Base-by-base conservation (phyloP, 257 asterid species). In the Salvia hispanica region DNA sequence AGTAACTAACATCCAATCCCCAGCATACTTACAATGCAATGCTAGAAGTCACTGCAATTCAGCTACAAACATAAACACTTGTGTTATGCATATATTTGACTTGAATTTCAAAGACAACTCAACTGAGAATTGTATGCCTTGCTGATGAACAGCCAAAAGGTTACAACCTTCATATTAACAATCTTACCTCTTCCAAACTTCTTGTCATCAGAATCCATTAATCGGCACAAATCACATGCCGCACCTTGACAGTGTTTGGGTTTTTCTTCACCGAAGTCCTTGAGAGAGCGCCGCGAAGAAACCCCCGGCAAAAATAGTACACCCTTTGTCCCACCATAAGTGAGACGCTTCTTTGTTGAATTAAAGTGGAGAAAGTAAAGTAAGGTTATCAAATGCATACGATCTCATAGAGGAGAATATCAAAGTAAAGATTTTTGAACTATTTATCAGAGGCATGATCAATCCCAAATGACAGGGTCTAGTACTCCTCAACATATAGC, bases 181-280 rank as follows among this genome's bases (percentile, higher is more conserved):
- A 65, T 51, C 57, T 72, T 76, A 88, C 99, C 99, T 89, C 95
- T 87, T 85, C 99, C 99, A 71, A 91, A 94, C 76, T 86, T 94
- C 79, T 81, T 85, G 87, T 72, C 74, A 74, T 88, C 96, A 57
- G 89, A 85, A 80, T 94, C 99, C 99, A 94, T 94, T 76, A 73
- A 81, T 82, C 85, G 10, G 6, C 47, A 11, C 4, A 18, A 56
- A 51, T 58, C 44, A n/a, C 16, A 25, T n/a, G 36, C 18, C 60
- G 12, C 53, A 71, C 78, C 82, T 64, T 73, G 58, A 40, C 70
- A 62, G 53, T 39, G 74, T 61, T 62, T 6, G 70, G 74, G 79
- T 66, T 48, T 33, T 45, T 25, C n/a, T 70, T 40, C 73, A 62
- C 70, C 43, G 66, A 52, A 64, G 36, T 63, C 52, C 53, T 51